phyloP scores from a whole-genome alignment of 1,284 basidiomycete species.

The Cutaneotrichosporon arboriforme region DNA sequence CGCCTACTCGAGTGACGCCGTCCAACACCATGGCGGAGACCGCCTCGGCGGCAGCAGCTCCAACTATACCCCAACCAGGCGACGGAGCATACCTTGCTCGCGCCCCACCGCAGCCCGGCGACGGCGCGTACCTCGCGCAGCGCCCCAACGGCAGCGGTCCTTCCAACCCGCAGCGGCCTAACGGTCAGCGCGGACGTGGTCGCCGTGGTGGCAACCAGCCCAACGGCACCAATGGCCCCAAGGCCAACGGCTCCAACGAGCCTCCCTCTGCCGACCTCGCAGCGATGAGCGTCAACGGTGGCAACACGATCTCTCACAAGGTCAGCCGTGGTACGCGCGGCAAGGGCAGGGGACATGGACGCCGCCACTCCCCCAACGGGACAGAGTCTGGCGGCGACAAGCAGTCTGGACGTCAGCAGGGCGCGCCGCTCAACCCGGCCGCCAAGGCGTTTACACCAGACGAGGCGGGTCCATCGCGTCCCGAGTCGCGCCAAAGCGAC shows the following conservation, averaged over 20 bases:
- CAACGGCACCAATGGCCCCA: neutral
- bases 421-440: conserved; percentile 11
- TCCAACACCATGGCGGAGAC: conserved; percentile 6
- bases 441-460: conserved; percentile 10
- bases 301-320: no score
- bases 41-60: conserved; percentile 1
- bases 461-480: neutral
- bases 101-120: conserved; percentile 15
- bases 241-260: neutral
- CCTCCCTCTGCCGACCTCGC: neutral
- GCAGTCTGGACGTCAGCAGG: neutral
- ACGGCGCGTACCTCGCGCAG: conserved; percentile 16
- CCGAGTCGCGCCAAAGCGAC: neutral
- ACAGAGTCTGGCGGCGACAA: neutral
- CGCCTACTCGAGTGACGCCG: neutral
- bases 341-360: neutral
- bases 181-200: conserved; percentile 2
- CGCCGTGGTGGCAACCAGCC: neutral
- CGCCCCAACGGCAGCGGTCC: conserved; percentile 1
- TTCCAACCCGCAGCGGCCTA: neutral
- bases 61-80: conserved; percentile 2
- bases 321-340: neutral
- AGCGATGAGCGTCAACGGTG: neutral
- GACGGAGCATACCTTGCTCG: conserved; percentile 19
- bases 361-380: neutral